phyloP scores from a whole-genome alignment of 164 flowering plant genomes.

The Magnolia officinalis region DNA sequence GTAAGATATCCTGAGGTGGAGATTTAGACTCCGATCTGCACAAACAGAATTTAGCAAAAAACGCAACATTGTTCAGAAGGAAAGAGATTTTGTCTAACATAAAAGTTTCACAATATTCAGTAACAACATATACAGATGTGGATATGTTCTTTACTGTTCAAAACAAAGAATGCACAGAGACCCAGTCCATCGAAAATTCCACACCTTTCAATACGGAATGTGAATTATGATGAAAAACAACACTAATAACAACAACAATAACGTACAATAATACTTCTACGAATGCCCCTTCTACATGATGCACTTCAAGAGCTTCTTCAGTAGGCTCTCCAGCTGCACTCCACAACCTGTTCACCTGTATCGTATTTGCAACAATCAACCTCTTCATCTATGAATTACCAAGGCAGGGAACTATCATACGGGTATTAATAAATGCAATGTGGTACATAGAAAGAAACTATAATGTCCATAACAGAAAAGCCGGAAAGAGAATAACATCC shows the following conservation, averaged over 20 bases:
- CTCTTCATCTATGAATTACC: not conserved
- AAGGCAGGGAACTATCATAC: not conserved
- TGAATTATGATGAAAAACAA: not conserved
- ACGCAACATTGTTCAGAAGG: not conserved
- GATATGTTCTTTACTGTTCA: not conserved
- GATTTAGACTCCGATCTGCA: slow-evolving; percentile 62
- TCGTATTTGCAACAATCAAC: slow-evolving; percentile 1
- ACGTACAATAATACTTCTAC: slow-evolving; percentile 73
- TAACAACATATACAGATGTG: not conserved
- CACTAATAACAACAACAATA: not conserved
- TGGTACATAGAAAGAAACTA: not conserved
- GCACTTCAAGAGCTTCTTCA: slow-evolving; percentile 66
- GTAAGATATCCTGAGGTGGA: slow-evolving; percentile 77
- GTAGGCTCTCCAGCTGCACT: slow-evolving; percentile 42
- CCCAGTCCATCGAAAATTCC: not conserved
- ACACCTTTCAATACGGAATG: not conserved
- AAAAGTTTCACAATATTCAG: not conserved
- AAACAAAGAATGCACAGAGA: not conserved
- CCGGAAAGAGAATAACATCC: too few species aligned
- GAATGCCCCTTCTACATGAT: slow-evolving; percentile 90
- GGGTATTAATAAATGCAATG: not conserved
- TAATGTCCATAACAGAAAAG: not conserved
- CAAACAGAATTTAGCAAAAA: not conserved
- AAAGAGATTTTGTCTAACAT: not conserved
- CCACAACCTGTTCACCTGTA: slow-evolving; percentile 59